Evolutionary conservation across 108 stramenopile species (phyloP), one percentile per base, ranked within the genome.

Genomic region (Skeletonema grethae): DNA sequence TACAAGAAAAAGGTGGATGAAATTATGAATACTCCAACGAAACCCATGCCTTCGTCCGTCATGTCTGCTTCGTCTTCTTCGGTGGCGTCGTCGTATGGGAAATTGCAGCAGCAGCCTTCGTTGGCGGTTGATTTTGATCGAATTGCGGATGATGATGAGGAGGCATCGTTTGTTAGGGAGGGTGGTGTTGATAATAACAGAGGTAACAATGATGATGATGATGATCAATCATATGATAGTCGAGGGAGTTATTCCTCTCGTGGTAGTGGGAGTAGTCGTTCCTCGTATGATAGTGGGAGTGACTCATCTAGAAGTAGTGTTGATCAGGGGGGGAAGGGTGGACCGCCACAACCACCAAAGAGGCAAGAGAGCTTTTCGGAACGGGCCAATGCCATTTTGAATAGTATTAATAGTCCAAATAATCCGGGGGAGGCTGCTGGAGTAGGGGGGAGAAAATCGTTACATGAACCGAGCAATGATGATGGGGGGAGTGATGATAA

Each of bases 1-100:
- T 79, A 79, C 41, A 71, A 79, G 43, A 79, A 79, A 36, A 71
- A 65, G 38, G 70, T 79, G 12, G 77, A 66, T 1, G 77, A 79
- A 57, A 79, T 79, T 46, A 72, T 79, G 77, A 70, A 58, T 35
- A 76, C 61, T 43, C n/a, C 34, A 60, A 59, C 57, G 45, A 61
- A 13, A 70, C 18, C 60, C 24, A 30, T 34, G n/a, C 29, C 60
- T 2, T 61, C 60, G 7, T 34, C 60, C 41, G 60, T 50, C 8
- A 55, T 16, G 12, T 31, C 57, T 4, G 5, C 55, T 6, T 1
- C 55, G 0, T 0, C 34, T 12, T 12, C 34, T 13, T 16, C 39
- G 3, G 29, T 29, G 3, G 24, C 5, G 34, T 57, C 57, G 24
- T 24, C 12, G 24, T 34, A 29, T 32, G 28, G 25, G 11, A 5